Evolutionary conservation across 306 rosid species (phyloP).

Genomic region (Fragaria ananassa): DNA sequence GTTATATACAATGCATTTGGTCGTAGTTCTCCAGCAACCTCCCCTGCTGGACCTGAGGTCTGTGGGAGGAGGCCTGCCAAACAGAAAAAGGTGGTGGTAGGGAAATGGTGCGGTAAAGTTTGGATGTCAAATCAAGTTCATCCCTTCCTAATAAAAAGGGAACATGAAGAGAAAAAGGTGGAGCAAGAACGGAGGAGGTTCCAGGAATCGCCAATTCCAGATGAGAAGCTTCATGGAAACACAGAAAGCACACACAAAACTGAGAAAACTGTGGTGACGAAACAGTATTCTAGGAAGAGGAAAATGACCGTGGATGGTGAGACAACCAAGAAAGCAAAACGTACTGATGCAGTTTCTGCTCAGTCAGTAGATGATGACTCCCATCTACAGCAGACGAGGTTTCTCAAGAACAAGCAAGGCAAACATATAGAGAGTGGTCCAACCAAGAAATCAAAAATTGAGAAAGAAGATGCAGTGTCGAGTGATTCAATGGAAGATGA

Average conservation of each 20-base stretch:
- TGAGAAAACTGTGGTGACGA: conserved; percentile 30
- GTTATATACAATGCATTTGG: conserved; percentile 92
- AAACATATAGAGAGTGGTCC: conserved; percentile 23
- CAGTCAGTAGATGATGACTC: conserved; percentile 32
- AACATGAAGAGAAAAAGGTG: conserved; percentile 48
- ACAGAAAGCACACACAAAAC: conserved; percentile 38
- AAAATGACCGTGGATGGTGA: conserved; percentile 42
- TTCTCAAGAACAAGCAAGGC: conserved; percentile 31
- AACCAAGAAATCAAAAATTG: conserved; percentile 27
- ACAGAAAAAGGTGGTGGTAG: conserved; percentile 84
- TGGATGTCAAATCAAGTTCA: conserved; percentile 98
- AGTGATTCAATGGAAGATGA: conserved; percentile 38
- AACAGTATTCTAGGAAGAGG: conserved; percentile 72
- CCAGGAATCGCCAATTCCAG: conserved; percentile 43
- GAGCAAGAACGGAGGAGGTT: conserved; percentile 41
- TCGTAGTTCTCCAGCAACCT: conserved; percentile 56
- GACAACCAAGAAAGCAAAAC: conserved; percentile 50
- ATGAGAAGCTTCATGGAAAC: conserved; percentile 53
- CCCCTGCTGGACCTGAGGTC: conserved; percentile 53
- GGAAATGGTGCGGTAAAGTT: conserved; percentile 98
- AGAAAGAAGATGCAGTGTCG: conserved; percentile 29
- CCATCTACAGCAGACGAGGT: conserved; percentile 30
- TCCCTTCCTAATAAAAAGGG: conserved; percentile 67
- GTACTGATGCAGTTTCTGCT: conserved; percentile 32
- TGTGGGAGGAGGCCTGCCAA: conserved; percentile 64